These are phyloP conservation scores for Talaromyces pinophilus DNA, from an alignment of 2,329 filamentous ascomycete species.

Conservation along the genomic window DNA sequence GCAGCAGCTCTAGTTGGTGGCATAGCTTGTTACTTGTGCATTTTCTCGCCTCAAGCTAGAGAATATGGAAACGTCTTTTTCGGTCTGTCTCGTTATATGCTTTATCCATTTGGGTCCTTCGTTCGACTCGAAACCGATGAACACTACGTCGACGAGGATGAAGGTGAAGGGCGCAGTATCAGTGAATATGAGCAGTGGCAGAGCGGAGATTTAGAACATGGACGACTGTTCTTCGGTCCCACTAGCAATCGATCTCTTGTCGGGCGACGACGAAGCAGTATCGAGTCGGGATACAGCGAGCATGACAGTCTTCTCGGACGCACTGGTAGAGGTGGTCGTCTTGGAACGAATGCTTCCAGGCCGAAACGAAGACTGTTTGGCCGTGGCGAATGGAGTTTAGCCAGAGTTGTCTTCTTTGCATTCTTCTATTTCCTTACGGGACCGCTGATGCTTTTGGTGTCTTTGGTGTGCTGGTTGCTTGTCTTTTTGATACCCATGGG, in stretches of 20 bases:
- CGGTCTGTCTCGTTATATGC: constrained; percentile 80
- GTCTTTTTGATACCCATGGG: constrained; percentile 99
- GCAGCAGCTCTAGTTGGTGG: constrained; percentile 73
- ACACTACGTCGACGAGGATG: constrained; percentile 88
- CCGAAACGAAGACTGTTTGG: constrained; percentile 88
- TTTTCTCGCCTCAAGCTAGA: constrained; percentile 73
- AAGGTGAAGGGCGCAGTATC: constrained; percentile 93
- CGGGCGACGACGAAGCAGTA: constrained; percentile 80
- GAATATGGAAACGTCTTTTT: constrained; percentile 85
- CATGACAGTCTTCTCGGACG: constrained; percentile 84
- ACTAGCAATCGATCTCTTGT: constrained; percentile 73
- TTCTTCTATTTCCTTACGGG: constrained; percentile 94
- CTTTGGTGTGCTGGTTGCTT: constrained; percentile 87
- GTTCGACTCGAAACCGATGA: constrained; percentile 92
- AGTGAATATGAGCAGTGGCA: constrained; percentile 99
- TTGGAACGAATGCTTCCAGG: constrained; percentile 46
- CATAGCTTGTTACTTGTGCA: constrained; percentile 74
- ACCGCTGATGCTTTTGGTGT: constrained; percentile 81
- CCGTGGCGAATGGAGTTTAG: constrained; percentile 91
- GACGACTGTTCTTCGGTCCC: constrained; percentile 92
- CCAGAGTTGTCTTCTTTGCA: constrained; percentile 90
- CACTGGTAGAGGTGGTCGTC: constrained; percentile 54
- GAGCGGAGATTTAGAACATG: constrained; percentile 93
- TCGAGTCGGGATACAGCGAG: constrained; percentile 79
- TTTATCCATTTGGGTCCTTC: constrained; percentile 97